Conservation (phyloP, 495 filamentous ascomycete genomes). For the Terfezia boudieri region DNA sequence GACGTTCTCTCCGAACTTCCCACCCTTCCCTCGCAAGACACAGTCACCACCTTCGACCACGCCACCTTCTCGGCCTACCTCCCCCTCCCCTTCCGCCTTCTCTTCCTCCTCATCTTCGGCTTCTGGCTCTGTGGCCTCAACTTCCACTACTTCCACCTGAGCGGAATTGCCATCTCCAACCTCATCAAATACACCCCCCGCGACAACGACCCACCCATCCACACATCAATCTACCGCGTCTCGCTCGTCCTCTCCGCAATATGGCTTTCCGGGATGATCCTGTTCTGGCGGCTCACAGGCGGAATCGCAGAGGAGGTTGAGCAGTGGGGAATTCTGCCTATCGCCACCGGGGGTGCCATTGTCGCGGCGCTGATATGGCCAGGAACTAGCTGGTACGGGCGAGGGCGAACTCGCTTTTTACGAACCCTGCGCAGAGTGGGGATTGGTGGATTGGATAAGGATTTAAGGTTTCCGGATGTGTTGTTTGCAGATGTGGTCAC, state of each 20-base stretch:
- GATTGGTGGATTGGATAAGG: conserved; percentile 15
- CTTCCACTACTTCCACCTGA: conserved; percentile 16
- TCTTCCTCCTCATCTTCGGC: conserved; percentile 14
- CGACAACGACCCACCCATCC: conserved; percentile 42
- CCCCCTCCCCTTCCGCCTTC: conserved; percentile 17
- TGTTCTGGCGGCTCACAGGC: conserved; percentile 66
- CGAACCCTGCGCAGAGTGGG: conserved; percentile 16
- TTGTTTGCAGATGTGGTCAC: conserved; percentile 87
- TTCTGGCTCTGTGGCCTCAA: conserved; percentile 19
- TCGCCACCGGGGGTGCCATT: conserved; percentile 51
- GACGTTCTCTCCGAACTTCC: too few relatives aligned
- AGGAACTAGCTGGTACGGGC: conserved; percentile 41
- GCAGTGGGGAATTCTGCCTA: conserved; percentile 57
- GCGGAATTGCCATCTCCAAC: conserved; percentile 12
- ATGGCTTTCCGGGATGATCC: conserved; percentile 40
- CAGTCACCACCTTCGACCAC: background rate
- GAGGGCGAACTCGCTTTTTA: conserved; percentile 56
- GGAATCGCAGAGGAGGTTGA: conserved; percentile 43
- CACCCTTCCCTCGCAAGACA: background rate
- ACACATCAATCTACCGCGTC: conserved; percentile 62
- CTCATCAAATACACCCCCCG: conserved; percentile 17
- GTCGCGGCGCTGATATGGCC: conserved; percentile 48
- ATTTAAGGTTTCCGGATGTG: conserved; percentile 55
- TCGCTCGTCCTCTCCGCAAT: conserved; percentile 51
- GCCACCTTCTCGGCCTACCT: conserved; percentile 6